phyloP scores from a whole-genome alignment of 169 alveolate species.

The Cryptosporidium felis region DNA sequence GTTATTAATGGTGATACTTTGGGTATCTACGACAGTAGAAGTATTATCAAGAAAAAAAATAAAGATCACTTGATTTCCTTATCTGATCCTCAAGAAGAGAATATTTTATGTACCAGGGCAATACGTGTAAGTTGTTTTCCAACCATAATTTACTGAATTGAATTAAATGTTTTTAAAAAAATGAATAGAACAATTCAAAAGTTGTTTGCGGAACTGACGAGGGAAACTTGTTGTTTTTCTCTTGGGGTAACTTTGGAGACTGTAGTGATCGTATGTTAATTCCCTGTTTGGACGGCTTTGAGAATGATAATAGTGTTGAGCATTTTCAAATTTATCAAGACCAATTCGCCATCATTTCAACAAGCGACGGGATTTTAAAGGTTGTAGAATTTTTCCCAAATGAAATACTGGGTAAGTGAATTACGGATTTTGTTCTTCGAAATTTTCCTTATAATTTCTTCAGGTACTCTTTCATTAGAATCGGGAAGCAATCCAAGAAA shows the following conservation, averaged over 20 bases:
- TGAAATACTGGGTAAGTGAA: conserved; percentile 56
- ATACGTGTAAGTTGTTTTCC: conserved; percentile 28
- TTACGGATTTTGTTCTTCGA: background rate
- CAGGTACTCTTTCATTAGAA: conserved; percentile 46
- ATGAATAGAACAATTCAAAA: conserved; percentile 41
- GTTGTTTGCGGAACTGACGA: conserved; percentile 70
- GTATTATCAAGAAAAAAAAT: conserved; percentile 22
- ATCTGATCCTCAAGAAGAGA: conserved; percentile 69
- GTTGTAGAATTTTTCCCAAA: conserved; percentile 54
- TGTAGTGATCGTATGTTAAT: conserved; percentile 67
- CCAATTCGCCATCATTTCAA: conserved; percentile 48
- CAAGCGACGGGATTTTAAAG: conserved; percentile 67
- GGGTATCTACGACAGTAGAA: conserved; percentile 40
- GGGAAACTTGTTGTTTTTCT: conserved; percentile 51
- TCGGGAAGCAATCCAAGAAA: background rate
- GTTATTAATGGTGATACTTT: conserved; percentile 45
- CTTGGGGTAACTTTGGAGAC: conserved; percentile 70
- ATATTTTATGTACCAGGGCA: conserved; percentile 25
- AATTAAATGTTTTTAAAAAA: background rate
- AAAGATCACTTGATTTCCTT: conserved; percentile 43
- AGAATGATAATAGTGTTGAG: conserved; percentile 62
- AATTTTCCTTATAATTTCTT: background rate
- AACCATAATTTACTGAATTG: background rate
- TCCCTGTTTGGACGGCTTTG: conserved; percentile 63
- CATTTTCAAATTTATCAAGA: conserved; percentile 41